These are phyloP conservation scores for Fusarium floridanum DNA, from an alignment of 2,329 filamentous ascomycete genomes.

Conservation along the genomic window DNA sequence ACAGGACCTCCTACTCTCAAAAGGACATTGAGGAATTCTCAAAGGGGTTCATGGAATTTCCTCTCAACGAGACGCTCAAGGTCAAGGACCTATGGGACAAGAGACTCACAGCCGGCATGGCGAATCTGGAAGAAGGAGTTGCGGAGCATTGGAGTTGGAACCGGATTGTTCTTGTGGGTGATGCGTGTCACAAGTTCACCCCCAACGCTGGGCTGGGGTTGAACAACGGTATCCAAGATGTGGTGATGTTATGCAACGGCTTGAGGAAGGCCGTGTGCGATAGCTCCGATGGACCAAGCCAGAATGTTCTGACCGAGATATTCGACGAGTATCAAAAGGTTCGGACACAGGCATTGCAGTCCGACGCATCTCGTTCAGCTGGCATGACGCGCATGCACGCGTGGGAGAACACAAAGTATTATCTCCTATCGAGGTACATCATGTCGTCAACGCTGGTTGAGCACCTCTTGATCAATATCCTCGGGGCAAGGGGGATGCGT, in stretches of 20 bases:
- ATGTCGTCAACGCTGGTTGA: not conserved
- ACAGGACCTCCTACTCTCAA: not conserved
- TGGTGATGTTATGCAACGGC: conserved; percentile 1
- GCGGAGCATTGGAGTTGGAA: not conserved
- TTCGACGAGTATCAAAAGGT: not conserved
- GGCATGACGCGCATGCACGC: not conserved
- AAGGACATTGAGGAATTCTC: not conserved
- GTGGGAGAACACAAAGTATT: not conserved
- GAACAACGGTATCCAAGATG: conserved; percentile 35
- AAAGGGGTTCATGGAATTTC: not conserved
- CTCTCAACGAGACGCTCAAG: not conserved
- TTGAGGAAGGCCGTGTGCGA: not conserved
- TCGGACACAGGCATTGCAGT: not conserved
- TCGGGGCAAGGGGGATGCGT: not conserved
- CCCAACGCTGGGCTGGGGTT: conserved; percentile 49
- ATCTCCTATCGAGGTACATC: not conserved
- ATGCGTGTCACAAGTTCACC: conserved; percentile 52
- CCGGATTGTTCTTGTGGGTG: conserved; percentile 11
- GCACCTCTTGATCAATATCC: not conserved
- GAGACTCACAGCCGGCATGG: not conserved
- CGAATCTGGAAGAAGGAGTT: not conserved
- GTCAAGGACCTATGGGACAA: not conserved
- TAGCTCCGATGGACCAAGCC: not conserved
- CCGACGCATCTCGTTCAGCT: not conserved
- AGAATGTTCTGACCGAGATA: not conserved